phyloP scores from a whole-genome alignment of 768 basidiomycete genomes.

The Xerocomellus chrysenteron region DNA sequence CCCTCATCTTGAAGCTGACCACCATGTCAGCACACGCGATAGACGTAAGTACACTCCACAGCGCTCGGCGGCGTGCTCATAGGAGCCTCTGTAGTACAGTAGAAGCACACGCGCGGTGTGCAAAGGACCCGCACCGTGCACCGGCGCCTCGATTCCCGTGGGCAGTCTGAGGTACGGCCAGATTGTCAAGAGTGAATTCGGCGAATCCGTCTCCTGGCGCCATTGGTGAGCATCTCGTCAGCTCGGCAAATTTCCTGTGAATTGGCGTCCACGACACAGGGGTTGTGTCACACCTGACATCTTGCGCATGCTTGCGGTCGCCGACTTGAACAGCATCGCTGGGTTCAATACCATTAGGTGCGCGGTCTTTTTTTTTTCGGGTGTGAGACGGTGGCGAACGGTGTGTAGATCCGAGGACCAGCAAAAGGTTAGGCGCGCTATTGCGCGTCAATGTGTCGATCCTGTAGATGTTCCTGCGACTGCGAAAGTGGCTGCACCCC shows the following conservation, averaged over 20 bases:
- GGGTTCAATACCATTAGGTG: conserved; percentile 58
- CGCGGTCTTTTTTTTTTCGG: conserved; percentile 12
- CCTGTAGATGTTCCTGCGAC: conserved; percentile 54
- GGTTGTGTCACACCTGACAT: conserved; percentile 68
- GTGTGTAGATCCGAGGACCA: conserved; percentile 55
- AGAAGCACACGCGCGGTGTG: conserved; percentile 69
- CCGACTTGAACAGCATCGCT: conserved; percentile 40
- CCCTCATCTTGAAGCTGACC: background rate
- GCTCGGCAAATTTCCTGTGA: conserved; percentile 3
- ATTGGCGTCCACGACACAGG: conserved; percentile 39
- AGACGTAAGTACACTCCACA: conserved; percentile 23
- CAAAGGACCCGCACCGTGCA: conserved; percentile 61
- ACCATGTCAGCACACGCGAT: conserved; percentile 29
- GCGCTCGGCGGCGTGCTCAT: background rate
- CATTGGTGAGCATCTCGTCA: conserved; percentile 57
- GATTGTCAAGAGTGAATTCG: conserved; percentile 42
- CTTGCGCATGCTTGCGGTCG: conserved; percentile 47
- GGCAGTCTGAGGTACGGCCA: conserved; percentile 69
- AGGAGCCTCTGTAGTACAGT: conserved; percentile 54
- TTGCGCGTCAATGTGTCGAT: conserved; percentile 54
- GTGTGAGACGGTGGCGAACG: background rate
- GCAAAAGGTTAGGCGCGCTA: conserved; percentile 57
- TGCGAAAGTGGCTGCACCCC: conserved; percentile 30
- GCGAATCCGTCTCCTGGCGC: conserved; percentile 71
- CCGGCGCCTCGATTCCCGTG: conserved; percentile 48